Percentiles rank a stretch among this genome's conserved stretches.
These are phyloP conservation scores for Hordeum pubiflorum DNA, from an alignment of 202 grass and related monocot species.

Conservation along the genomic window DNA sequence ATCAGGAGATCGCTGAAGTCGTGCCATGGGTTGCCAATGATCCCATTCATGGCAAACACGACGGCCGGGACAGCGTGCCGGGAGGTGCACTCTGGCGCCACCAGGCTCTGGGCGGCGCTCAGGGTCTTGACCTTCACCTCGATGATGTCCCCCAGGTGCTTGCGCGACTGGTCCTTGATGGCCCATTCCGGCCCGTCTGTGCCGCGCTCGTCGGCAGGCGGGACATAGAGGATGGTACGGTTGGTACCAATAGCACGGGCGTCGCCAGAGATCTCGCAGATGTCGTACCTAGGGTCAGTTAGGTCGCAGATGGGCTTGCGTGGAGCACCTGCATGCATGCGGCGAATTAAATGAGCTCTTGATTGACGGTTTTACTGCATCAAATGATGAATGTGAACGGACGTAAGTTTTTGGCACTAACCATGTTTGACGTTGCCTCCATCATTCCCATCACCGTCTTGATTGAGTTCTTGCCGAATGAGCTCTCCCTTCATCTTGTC, in stretches of 20 bases:
- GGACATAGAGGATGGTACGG: constrained; percentile 47
- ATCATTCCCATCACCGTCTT: not conserved
- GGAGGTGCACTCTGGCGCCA: constrained; percentile 45
- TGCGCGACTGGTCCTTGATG: constrained; percentile 62
- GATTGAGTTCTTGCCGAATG: constrained; percentile 26
- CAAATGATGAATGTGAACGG: not conserved
- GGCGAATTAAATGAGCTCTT: too few relatives aligned
- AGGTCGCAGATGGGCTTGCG: constrained; percentile 56
- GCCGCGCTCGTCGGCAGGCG: not conserved
- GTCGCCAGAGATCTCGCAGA: constrained; percentile 60
- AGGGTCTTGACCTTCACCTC: constrained; percentile 41
- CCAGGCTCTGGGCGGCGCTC: not conserved
- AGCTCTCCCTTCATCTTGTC: constrained; percentile 29
- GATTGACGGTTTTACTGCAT: not conserved
- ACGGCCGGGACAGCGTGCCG: constrained; percentile 33
- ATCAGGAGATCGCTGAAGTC: constrained; percentile 73
- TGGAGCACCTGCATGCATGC: not conserved
- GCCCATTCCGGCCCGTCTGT: constrained; percentile 39
- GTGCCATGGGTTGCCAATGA: constrained; percentile 75
- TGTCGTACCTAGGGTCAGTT: constrained; percentile 39
- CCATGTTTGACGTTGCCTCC: not conserved
- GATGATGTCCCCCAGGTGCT: constrained; percentile 30
- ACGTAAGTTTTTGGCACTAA: not conserved
- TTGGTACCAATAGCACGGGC: constrained; percentile 36
- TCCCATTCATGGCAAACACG: constrained; percentile 61